These are phyloP conservation scores for Hortaea werneckii DNA, from an alignment of 2,329 filamentous ascomycete species.

Conservation along the genomic window DNA sequence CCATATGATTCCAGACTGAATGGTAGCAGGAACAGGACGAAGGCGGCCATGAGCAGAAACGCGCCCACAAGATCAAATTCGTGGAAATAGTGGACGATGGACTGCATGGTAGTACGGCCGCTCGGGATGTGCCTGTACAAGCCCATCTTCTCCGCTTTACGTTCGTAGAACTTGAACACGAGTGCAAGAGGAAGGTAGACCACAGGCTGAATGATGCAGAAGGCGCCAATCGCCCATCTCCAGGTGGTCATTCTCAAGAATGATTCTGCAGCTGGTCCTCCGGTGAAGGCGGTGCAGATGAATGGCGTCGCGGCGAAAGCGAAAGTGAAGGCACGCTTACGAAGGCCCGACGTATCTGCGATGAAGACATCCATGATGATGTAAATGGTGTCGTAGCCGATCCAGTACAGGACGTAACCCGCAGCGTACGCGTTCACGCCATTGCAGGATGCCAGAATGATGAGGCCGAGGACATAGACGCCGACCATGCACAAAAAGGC, in stretches of 20 bases:
- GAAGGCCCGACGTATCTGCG: constrained; percentile 23
- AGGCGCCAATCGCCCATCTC: constrained; percentile 25
- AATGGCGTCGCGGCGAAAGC: constrained; percentile 24
- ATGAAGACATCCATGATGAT: constrained; percentile 25
- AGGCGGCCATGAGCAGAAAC: constrained; percentile 34
- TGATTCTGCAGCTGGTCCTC: constrained; percentile 17
- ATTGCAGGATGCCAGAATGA: constrained; percentile 21
- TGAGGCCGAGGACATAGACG: constrained; percentile 6
- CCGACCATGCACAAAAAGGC: constrained; percentile 28
- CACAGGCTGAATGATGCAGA: constrained; percentile 22
- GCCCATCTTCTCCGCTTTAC: constrained; percentile 22
- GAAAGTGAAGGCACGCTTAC: constrained; percentile 22
- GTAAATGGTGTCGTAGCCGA: constrained; percentile 23
- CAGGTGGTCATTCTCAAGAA: constrained; percentile 17
- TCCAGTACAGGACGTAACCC: constrained; percentile 22
- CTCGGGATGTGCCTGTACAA: constrained; percentile 11
- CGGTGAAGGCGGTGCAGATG: constrained; percentile 25
- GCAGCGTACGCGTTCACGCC: constrained; percentile 21
- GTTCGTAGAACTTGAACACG: constrained; percentile 21
- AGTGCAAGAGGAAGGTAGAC: constrained; percentile 18
- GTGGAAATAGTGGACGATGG: constrained; percentile 18
- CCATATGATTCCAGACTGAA: constrained; percentile 44
- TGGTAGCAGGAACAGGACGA: constrained; percentile 58
- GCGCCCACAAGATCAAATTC: constrained; percentile 23
- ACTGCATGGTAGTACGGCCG: constrained; percentile 15